A percentile compares a stretch with the other conserved stretches of the same genome.
phyloP scores from a whole-genome alignment of 768 basidiomycete species.

The Serendipita sp. region DNA sequence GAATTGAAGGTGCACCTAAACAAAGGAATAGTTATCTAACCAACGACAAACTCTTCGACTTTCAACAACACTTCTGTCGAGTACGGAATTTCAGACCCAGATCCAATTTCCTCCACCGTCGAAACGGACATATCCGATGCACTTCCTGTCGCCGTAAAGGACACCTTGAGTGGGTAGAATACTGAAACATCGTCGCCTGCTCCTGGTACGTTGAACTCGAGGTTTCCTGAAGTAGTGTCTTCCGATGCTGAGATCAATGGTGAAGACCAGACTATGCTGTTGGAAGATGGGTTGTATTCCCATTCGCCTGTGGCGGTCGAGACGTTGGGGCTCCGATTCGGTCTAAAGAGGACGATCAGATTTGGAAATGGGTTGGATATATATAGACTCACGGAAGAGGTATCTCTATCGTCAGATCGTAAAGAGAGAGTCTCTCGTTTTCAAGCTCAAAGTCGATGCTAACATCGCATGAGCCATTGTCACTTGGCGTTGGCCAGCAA shows the following conservation, averaged over 20 bases:
- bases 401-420: conserved; percentile 79
- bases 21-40: neutral
- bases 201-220: conserved; percentile 64
- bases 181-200: conserved; percentile 65
- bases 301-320: conserved; percentile 57
- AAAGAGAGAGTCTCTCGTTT: conserved; percentile 59
- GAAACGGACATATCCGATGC: conserved; percentile 57
- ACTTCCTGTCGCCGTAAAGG: conserved; percentile 68
- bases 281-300: conserved; percentile 63
- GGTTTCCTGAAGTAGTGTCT: conserved; percentile 54
- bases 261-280: conserved; percentile 77
- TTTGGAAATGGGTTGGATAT: conserved; percentile 4
- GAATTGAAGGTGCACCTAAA: too few relatives aligned
- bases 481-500: conserved; percentile 89
- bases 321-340: conserved; percentile 76
- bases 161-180: conserved; percentile 86
- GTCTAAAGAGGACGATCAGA: conserved; percentile 23
- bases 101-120: neutral
- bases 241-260: conserved; percentile 46
- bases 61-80: neutral
- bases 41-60: conserved; percentile 1
- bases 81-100: neutral
- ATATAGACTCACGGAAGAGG: conserved; percentile 65
- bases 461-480: conserved; percentile 84
- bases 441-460: conserved; percentile 97